Evolutionary conservation across 805 yeast species (phyloP).

Genomic region (Pichia gijzeniarum): DNA sequence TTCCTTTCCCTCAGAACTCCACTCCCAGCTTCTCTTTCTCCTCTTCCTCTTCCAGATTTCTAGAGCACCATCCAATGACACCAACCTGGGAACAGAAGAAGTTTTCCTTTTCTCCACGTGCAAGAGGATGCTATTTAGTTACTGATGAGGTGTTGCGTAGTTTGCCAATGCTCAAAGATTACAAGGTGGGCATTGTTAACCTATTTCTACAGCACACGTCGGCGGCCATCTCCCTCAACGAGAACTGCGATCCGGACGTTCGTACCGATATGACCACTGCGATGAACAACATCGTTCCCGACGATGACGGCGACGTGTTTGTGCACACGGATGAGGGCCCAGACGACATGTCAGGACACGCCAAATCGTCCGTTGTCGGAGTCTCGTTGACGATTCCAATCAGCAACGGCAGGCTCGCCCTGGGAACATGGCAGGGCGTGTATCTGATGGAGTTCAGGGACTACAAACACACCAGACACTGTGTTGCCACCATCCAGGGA

Average conservation of each 20-base stretch:
- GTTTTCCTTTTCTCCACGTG: conserved; percentile 47
- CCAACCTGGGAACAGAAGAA: conserved; percentile 53
- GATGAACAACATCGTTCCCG: conserved; percentile 63
- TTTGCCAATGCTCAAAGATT: conserved; percentile 53
- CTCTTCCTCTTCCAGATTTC: no score
- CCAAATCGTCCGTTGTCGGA: conserved; percentile 57
- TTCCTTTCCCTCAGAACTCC: background rate
- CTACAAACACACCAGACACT: conserved; percentile 53
- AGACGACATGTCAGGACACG: conserved; percentile 84
- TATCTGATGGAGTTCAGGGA: conserved; percentile 70
- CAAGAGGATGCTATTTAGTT: conserved; percentile 65
- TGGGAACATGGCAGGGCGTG: conserved; percentile 86
- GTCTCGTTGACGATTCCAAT: conserved; percentile 64
- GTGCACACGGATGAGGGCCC: conserved; percentile 70
- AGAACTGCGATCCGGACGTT: conserved; percentile 77
- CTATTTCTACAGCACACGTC: conserved; percentile 75
- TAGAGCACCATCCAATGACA: conserved; percentile 11
- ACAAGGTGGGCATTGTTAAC: conserved; percentile 57
- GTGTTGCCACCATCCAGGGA: conserved; percentile 74
- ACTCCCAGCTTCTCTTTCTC: no score
- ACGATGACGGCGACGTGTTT: conserved; percentile 43
- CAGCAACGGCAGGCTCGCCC: conserved; percentile 54
- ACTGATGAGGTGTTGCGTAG: conserved; percentile 55
- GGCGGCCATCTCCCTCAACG: conserved; percentile 70
- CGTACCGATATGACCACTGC: conserved; percentile 60